Percentiles rank a stretch among this genome's conserved stretches.
These are phyloP conservation scores for Thalassiosira ordinaria DNA, from an alignment of 352 stramenopile species.

Conservation along the genomic window DNA sequence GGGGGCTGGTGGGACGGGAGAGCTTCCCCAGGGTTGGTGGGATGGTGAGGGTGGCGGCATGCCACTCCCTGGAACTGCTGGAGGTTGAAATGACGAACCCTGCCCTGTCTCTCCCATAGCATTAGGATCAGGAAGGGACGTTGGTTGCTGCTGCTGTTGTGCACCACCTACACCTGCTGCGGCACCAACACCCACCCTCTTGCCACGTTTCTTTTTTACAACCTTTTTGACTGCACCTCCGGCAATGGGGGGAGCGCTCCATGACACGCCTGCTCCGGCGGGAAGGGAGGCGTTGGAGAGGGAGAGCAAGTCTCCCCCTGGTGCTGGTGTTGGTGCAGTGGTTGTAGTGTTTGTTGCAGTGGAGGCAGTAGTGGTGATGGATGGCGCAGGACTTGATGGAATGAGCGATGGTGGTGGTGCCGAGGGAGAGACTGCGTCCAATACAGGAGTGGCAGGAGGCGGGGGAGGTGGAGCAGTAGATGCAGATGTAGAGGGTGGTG, in stretches of 20 bases:
- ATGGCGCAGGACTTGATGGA: too few species aligned
- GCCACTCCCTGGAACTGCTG: neutral
- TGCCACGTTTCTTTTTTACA: slow-evolving; percentile 64
- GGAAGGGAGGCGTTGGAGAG: slow-evolving; percentile 21
- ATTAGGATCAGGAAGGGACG: too few species aligned
- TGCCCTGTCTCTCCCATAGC: neutral
- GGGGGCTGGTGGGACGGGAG: too few species aligned
- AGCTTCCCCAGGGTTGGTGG: neutral
- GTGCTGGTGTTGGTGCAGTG: slow-evolving; percentile 11
- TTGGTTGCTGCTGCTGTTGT: too few species aligned
- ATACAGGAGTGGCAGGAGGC: neutral
- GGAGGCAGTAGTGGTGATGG: neutral
- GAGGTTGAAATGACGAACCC: neutral
- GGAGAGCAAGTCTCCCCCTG: slow-evolving; percentile 31
- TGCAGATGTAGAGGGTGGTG: too few species aligned
- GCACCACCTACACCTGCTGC: too few species aligned
- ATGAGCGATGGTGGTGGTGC: too few species aligned
- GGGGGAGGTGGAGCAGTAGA: slow-evolving; percentile 5
- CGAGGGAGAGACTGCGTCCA: too few species aligned
- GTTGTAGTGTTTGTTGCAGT: neutral
- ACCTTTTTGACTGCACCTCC: slow-evolving; percentile 50
- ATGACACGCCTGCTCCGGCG: slow-evolving; percentile 59
- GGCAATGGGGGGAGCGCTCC: slow-evolving; percentile 45
- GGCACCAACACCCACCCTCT: slow-evolving; percentile 56
- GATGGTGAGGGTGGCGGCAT: neutral